Evolutionary conservation across 2,329 filamentous ascomycete species (phyloP).

Genomic region (Aspergillus sp.): DNA sequence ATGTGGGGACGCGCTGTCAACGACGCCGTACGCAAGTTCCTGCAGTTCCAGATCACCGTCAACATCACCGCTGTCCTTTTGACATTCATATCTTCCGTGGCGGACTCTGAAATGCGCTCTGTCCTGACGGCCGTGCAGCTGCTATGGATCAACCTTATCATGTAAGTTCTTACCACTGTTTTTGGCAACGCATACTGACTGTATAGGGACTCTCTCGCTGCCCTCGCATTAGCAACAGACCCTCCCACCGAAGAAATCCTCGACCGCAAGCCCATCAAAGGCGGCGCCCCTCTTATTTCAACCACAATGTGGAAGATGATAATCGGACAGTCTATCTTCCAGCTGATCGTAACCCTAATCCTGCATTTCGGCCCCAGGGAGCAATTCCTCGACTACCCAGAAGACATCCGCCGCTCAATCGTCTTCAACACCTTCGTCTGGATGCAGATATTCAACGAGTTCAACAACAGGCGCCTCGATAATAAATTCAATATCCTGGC

Average conservation of each 20-base stretch:
- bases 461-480: slow-evolving; percentile 90
- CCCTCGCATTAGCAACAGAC: slow-evolving; percentile 63
- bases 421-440: slow-evolving; percentile 99
- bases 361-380: slow-evolving; percentile 69
- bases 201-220: slow-evolving; percentile 15
- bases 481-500: slow-evolving; percentile 94
- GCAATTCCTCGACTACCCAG: slow-evolving; percentile 53
- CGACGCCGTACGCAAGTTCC: slow-evolving; percentile 64
- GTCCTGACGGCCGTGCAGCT: slow-evolving; percentile 85
- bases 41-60: slow-evolving; percentile 65
- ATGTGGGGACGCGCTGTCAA: slow-evolving; percentile 67
- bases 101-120: slow-evolving; percentile 61
- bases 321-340: slow-evolving; percentile 82
- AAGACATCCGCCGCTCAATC: slow-evolving; percentile 48
- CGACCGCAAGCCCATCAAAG: slow-evolving; percentile 70
- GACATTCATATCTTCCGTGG: slow-evolving; percentile 81
- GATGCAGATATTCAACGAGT: slow-evolving; percentile 98
- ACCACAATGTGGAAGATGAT: slow-evolving; percentile 99
- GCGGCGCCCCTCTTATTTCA: slow-evolving; percentile 70
- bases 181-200: slow-evolving; percentile 51
- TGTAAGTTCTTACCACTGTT: slow-evolving; percentile 67
- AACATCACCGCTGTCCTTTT: slow-evolving; percentile 85
- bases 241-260: slow-evolving; percentile 76
- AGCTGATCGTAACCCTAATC: slow-evolving; percentile 72
- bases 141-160: slow-evolving; percentile 91